phyloP scores from a whole-genome alignment of 1,284 basidiomycete genomes.

The Ceratobasidium sp. region DNA sequence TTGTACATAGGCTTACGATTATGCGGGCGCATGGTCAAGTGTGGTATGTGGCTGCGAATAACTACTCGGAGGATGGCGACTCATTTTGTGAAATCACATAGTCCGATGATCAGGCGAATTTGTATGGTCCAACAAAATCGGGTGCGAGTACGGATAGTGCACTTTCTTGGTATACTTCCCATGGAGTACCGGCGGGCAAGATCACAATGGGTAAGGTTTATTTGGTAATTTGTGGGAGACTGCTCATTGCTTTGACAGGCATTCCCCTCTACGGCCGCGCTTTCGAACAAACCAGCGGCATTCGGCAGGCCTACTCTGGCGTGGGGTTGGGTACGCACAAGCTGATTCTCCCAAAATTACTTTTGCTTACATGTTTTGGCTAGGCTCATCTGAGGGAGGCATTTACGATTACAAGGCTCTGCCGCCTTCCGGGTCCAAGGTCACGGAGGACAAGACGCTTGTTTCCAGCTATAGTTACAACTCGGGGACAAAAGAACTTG shows the following conservation, averaged over 20 bases:
- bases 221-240: neutral
- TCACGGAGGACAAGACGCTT: constrained; percentile 1
- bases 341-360: constrained; percentile 47
- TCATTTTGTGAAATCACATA: neutral
- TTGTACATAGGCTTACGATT: constrained; percentile 83
- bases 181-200: constrained; percentile 78
- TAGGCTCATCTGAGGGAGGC: constrained; percentile 51
- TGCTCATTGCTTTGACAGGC: constrained; percentile 53
- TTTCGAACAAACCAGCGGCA: constrained; percentile 68
- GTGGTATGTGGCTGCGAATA: constrained; percentile 44
- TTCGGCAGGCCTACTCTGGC: constrained; percentile 76
- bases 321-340: constrained; percentile 76
- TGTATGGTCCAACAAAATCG: constrained; percentile 70
- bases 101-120: constrained; percentile 81
- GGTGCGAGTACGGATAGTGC: constrained; percentile 75
- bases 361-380: constrained; percentile 54
- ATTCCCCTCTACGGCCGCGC: constrained; percentile 87
- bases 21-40: constrained; percentile 72
- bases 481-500: constrained; percentile 63
- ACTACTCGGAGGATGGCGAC: neutral
- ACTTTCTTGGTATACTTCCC: constrained; percentile 66
- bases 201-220: constrained; percentile 70
- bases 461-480: constrained; percentile 51
- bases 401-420: constrained; percentile 78
- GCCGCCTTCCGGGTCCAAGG: constrained; percentile 57